phyloP scores from a whole-genome alignment of 2,329 filamentous ascomycete species.

The Mycosphaerella sp. region DNA sequence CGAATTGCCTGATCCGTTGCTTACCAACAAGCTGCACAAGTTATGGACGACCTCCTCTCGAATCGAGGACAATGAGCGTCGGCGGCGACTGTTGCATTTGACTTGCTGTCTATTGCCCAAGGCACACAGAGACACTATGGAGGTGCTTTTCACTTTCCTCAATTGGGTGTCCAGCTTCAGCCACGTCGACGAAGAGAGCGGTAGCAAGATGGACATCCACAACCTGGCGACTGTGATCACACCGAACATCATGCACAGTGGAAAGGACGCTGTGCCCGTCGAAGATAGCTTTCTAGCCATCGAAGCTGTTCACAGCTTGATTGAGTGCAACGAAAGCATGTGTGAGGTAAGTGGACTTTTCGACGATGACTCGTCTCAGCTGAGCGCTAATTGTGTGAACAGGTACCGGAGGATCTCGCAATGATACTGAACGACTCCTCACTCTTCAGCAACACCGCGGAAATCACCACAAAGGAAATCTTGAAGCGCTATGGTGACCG shows the following conservation, averaged over 20 bases:
- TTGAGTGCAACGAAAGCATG: constrained; percentile 91
- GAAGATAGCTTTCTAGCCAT: constrained; percentile 93
- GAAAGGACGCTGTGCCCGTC: constrained; percentile 31
- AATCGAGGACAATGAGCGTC: constrained; percentile 72
- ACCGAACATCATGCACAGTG: constrained; percentile 73
- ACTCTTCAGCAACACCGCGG: constrained; percentile 73
- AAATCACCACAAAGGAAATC: constrained; percentile 96
- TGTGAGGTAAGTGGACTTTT: constrained; percentile 68
- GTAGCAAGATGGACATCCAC: constrained; percentile 98
- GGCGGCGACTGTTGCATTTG: constrained; percentile 79
- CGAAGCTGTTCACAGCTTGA: constrained; percentile 83
- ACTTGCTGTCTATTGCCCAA: constrained; percentile 91
- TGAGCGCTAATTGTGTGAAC: constrained; percentile 24
- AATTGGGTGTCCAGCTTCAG: constrained; percentile 98
- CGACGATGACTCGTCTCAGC: background rate
- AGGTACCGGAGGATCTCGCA: constrained; percentile 92
- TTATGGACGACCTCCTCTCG: constrained; percentile 86
- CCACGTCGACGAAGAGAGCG: constrained; percentile 91
- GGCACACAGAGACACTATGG: constrained; percentile 83
- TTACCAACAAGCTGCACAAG: constrained; percentile 90
- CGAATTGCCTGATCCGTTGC: constrained; percentile 85
- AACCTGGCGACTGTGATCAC: constrained; percentile 97
- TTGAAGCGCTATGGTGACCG: constrained; percentile 88
- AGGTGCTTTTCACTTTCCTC: constrained; percentile 91
- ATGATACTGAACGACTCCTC: constrained; percentile 76